Evolutionary conservation across 2,329 filamentous ascomycete species (phyloP).

Genomic region (Aspergillus proliferans): DNA sequence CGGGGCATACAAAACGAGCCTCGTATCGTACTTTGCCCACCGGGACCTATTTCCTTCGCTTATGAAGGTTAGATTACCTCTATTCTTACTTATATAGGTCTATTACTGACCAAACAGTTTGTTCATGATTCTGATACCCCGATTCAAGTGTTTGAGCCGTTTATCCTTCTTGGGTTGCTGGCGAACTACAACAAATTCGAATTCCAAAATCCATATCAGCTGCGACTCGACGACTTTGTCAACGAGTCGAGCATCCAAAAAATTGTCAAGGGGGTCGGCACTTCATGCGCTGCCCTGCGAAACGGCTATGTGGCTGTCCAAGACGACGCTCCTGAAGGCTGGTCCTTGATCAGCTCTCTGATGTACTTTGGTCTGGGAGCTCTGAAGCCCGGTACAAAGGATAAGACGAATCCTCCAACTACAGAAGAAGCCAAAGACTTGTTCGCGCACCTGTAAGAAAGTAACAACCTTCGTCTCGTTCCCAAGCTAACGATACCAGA

Average conservation of each 20-base stretch:
- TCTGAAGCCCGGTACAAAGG: constrained; percentile 63
- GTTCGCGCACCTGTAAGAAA: constrained; percentile 64
- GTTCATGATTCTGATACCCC: constrained; percentile 70
- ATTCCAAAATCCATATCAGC: constrained; percentile 90
- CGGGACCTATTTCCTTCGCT: constrained; percentile 87
- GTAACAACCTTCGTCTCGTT: background rate
- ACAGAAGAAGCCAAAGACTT: constrained; percentile 75
- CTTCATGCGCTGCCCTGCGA: constrained; percentile 62
- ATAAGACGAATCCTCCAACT: constrained; percentile 56
- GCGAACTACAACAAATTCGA: constrained; percentile 99
- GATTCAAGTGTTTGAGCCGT: constrained; percentile 62
- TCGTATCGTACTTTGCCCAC: constrained; percentile 92
- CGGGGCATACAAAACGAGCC: constrained; percentile 90
- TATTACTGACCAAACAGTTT: constrained; percentile 49
- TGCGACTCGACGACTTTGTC: constrained; percentile 89
- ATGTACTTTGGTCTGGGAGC: constrained; percentile 77
- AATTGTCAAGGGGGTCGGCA: constrained; percentile 69
- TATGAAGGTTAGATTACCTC: constrained; percentile 66
- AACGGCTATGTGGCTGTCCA: constrained; percentile 77
- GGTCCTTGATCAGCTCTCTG: constrained; percentile 75
- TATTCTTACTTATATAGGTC: background rate
- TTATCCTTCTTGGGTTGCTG: constrained; percentile 76
- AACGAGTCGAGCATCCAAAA: constrained; percentile 82
- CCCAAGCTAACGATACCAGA: constrained; percentile 42
- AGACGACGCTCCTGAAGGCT: constrained; percentile 84